A percentile compares a stretch with the other conserved stretches of the same genome.
These are phyloP conservation scores for Strobilomyces dryophilus DNA, from an alignment of 768 basidiomycete species.

Conservation along the genomic window DNA sequence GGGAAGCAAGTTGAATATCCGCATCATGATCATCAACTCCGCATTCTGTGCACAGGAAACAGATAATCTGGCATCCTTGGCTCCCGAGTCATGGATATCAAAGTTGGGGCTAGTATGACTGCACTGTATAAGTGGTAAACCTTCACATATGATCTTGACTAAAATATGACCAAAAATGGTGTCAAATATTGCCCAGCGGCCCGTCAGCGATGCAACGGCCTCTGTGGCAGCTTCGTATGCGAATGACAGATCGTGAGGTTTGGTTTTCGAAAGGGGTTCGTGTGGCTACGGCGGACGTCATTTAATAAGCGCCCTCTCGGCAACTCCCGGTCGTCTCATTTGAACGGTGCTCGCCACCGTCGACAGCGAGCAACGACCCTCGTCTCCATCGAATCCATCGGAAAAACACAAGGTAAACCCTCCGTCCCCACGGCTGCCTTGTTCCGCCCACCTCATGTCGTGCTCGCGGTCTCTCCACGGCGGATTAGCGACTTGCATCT, in stretches of 20 bases:
- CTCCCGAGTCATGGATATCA: slow-evolving; percentile 41
- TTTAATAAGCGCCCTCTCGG: slow-evolving; percentile 14
- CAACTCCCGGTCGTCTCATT: slow-evolving; percentile 21
- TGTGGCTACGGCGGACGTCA: background rate
- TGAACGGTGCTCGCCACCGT: slow-evolving; percentile 26
- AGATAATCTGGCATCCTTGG: slow-evolving; percentile 37
- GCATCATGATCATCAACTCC: background rate
- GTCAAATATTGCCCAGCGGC: slow-evolving; percentile 38
- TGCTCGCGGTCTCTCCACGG: slow-evolving; percentile 2
- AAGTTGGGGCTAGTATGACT: slow-evolving; percentile 34
- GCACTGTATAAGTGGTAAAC: slow-evolving; percentile 45
- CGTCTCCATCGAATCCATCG: slow-evolving; percentile 9
- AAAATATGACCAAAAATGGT: background rate
- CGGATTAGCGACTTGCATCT: slow-evolving; percentile 27
- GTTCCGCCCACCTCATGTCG: background rate
- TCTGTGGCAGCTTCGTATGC: slow-evolving; percentile 25
- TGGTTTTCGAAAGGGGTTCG: slow-evolving; percentile 13
- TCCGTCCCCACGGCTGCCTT: background rate
- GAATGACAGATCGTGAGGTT: slow-evolving; percentile 17
- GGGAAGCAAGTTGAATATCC: slow-evolving; percentile 12
- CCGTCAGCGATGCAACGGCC: slow-evolving; percentile 29
- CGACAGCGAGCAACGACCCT: slow-evolving; percentile 33
- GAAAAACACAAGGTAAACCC: slow-evolving; percentile 20
- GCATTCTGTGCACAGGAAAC: background rate
- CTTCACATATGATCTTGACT: slow-evolving; percentile 34